Evolutionary conservation across 1,139 yeast species (phyloP).

Genomic region (Meyerozyma elateridarum): DNA sequence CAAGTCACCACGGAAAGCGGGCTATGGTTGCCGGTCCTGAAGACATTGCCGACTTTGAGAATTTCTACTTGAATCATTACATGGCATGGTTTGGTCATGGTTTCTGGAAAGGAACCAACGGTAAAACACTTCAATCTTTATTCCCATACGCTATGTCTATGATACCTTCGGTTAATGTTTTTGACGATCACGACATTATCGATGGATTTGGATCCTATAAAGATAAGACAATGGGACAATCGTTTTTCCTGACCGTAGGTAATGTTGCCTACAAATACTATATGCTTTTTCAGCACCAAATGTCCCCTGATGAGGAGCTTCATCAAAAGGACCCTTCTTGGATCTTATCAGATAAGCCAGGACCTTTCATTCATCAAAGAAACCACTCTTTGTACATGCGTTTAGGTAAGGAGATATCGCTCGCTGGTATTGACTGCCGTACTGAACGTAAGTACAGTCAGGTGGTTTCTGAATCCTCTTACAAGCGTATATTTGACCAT

Average conservation of each 20-base stretch:
- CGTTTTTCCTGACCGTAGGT: conserved; percentile 68
- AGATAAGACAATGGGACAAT: conserved; percentile 67
- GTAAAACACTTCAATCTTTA: conserved; percentile 59
- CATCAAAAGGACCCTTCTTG: conserved; percentile 48
- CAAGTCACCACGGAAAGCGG: conserved; percentile 43
- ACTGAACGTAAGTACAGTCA: conserved; percentile 72
- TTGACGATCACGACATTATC: conserved; percentile 89
- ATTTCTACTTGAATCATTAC: conserved; percentile 69
- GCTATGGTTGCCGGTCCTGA: conserved; percentile 39
- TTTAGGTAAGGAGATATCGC: conserved; percentile 67
- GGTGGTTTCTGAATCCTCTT: conserved; percentile 54
- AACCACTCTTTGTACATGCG: conserved; percentile 68
- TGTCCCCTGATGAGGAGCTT: conserved; percentile 41
- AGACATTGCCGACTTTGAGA: conserved; percentile 50
- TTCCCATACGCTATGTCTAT: conserved; percentile 74
- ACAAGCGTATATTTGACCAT: conserved; percentile 57
- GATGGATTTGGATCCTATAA: conserved; percentile 93
- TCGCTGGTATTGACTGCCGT: conserved; percentile 85
- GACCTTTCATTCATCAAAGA: conserved; percentile 62
- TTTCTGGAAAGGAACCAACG: conserved; percentile 67
- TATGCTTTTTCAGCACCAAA: conserved; percentile 87
- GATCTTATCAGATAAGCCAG: conserved; percentile 48
- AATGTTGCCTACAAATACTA: conserved; percentile 78
- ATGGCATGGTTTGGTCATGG: conserved; percentile 88
- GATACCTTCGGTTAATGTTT: conserved; percentile 81